Evolutionary conservation across 495 filamentous ascomycete genomes (phyloP).

Genomic region (Talaromyces borbonicus): DNA sequence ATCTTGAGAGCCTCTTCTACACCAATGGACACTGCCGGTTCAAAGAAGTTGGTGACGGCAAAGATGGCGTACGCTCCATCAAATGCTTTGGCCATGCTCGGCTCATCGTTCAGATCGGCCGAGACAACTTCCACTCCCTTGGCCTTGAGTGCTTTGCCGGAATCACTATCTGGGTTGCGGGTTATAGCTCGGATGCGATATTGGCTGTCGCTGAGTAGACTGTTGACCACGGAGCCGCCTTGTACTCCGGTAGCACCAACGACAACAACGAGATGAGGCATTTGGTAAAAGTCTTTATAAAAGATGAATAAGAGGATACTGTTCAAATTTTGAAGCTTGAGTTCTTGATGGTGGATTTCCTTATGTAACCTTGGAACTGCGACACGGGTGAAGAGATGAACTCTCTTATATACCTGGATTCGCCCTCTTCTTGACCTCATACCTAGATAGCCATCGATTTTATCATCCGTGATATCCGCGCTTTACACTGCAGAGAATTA

Average conservation of each 20-base stretch:
- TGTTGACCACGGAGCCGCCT: conserved; percentile 22
- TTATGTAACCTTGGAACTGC: too few relatives aligned
- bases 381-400: too few relatives aligned
- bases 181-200: conserved; percentile 37
- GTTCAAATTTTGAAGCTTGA: too few relatives aligned
- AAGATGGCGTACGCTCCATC: conserved; percentile 36
- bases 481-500: too few relatives aligned
- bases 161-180: conserved; percentile 25
- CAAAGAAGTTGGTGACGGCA: conserved; percentile 41
- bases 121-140: conserved; percentile 35
- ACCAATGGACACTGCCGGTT: conserved; percentile 8
- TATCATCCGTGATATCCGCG: too few relatives aligned
- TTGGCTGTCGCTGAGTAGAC: conserved; percentile 18
- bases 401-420: too few relatives aligned
- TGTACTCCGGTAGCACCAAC: neutral
- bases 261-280: neutral
- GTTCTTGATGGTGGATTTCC: too few relatives aligned
- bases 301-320: too few relatives aligned
- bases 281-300: too few relatives aligned
- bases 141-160: conserved; percentile 20
- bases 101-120: conserved; percentile 33
- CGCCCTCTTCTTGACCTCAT: too few relatives aligned
- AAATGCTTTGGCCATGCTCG: conserved; percentile 32
- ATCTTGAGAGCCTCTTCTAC: conserved; percentile 4
- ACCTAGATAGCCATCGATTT: too few relatives aligned